These are phyloP conservation scores for Aspergillus panamensis DNA, from an alignment of 495 filamentous ascomycete genomes.

Conservation along the genomic window DNA sequence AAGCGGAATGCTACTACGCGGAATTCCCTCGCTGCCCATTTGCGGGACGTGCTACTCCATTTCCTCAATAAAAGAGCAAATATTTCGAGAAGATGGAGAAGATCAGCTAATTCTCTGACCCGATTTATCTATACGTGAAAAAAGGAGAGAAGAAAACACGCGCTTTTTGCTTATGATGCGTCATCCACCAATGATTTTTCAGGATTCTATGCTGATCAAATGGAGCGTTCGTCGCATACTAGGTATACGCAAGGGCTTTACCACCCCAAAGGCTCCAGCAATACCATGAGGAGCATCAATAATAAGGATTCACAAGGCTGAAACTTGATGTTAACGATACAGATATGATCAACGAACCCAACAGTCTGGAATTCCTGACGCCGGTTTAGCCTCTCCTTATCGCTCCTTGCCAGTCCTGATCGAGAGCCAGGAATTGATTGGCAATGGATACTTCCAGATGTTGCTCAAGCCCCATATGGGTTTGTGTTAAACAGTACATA, in stretches of 20 bases:
- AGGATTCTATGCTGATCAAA: not conserved
- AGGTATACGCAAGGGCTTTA: not conserved
- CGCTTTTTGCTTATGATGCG: not conserved
- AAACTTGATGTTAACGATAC: not conserved
- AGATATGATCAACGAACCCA: not conserved
- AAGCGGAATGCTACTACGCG: not conserved
- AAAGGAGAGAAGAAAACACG: not conserved
- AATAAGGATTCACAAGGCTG: not conserved
- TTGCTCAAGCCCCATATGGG: slow-evolving; percentile 2
- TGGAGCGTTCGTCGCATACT: not conserved
- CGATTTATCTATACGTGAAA: not conserved
- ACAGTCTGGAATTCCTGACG: not conserved
- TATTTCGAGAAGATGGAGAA: not conserved
- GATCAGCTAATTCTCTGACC: not conserved
- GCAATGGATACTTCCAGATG: slow-evolving; percentile 11
- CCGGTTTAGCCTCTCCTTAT: not conserved
- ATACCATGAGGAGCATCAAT: not conserved
- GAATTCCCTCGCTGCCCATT: not conserved
- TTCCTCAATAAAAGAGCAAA: not conserved
- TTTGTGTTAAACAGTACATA: not conserved
- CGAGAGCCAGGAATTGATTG: slow-evolving; percentile 8
- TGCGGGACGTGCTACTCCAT: not conserved
- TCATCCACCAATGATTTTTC: not conserved
- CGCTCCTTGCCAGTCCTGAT: not conserved
- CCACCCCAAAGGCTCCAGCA: not conserved